Percentiles rank a stretch among this genome's conserved stretches.
Conservation (phyloP, 2,329 filamentous ascomycete genomes). For the Ceratocystis colombiana region DNA sequence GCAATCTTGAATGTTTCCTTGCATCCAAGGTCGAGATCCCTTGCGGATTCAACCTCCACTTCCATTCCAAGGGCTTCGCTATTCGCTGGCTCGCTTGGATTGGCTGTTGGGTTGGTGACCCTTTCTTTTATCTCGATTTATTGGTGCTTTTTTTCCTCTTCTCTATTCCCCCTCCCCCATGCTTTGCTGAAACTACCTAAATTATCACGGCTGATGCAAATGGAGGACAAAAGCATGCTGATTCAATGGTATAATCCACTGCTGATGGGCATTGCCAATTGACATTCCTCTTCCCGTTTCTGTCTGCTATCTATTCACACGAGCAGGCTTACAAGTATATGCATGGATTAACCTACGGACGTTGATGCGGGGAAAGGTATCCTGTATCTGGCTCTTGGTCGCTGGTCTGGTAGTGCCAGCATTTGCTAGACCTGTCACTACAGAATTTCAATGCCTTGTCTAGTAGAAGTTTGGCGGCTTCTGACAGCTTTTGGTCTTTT, state of each 20-base stretch:
- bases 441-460: background rate
- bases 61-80: constrained; percentile 8
- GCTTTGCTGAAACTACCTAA: background rate
- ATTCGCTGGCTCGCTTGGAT: background rate
- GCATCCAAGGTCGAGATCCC: background rate
- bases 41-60: constrained; percentile 11
- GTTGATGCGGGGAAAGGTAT: constrained; percentile 8
- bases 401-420: constrained; percentile 10
- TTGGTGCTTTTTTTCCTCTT: background rate
- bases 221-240: constrained; percentile 5
- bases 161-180: too few species aligned
- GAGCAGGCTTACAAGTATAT: background rate
- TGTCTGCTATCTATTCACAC: background rate
- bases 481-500: background rate
- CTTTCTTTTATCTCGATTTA: constrained; percentile 7
- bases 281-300: constrained; percentile 3
- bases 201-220: constrained; percentile 9
- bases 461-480: background rate
- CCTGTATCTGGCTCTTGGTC: background rate
- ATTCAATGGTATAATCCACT: background rate
- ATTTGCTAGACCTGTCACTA: constrained; percentile 2
- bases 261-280: background rate
- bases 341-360: background rate
- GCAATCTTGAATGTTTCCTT: constrained; percentile 11
- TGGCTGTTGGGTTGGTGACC: background rate